Conservation (phyloP, 176 grass and related monocot genomes). For the Triticum urartu region DNA sequence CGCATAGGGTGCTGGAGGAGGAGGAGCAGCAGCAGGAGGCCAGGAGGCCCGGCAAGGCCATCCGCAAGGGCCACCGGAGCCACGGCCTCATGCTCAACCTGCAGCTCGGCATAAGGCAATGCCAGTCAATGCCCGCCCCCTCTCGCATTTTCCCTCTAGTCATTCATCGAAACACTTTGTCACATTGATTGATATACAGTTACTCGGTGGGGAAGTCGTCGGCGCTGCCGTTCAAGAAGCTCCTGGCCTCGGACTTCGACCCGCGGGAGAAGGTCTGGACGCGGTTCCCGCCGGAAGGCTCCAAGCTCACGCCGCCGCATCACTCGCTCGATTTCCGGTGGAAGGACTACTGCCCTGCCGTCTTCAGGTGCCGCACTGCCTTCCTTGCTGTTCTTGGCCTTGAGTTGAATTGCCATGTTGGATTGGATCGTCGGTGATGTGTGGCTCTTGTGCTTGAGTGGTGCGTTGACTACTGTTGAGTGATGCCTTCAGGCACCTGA, state of each 20-base stretch:
- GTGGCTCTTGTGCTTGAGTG: not conserved
- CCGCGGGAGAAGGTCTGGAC: slow-evolving; percentile 82
- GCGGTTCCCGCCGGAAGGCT: slow-evolving; percentile 81
- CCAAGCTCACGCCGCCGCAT: slow-evolving; percentile 81
- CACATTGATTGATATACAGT: slow-evolving; percentile 29
- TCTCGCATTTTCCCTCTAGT: not conserved
- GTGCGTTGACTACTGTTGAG: not conserved
- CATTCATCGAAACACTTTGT: not conserved
- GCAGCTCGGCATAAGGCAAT: slow-evolving; percentile 77
- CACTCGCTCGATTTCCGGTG: slow-evolving; percentile 70
- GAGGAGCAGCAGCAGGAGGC: not conserved
- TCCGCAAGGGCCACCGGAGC: slow-evolving; percentile 72
- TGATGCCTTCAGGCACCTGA: slow-evolving; percentile 57
- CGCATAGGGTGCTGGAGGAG: not conserved
- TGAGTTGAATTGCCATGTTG: not conserved
- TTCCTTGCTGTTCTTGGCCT: not conserved
- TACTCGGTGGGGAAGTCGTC: slow-evolving; percentile 82
- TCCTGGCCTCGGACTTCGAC: slow-evolving; percentile 53
- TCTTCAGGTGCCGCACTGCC: slow-evolving; percentile 57
- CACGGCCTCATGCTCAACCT: slow-evolving; percentile 74
- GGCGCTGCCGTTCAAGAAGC: slow-evolving; percentile 61
- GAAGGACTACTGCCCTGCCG: slow-evolving; percentile 85
- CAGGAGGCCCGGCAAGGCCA: slow-evolving; percentile 53
- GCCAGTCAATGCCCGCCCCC: slow-evolving; percentile 2
- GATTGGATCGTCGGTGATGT: not conserved